Conservation (phyloP, 1,284 basidiomycete species). For the Cutaneotrichosporon mucoides region DNA sequence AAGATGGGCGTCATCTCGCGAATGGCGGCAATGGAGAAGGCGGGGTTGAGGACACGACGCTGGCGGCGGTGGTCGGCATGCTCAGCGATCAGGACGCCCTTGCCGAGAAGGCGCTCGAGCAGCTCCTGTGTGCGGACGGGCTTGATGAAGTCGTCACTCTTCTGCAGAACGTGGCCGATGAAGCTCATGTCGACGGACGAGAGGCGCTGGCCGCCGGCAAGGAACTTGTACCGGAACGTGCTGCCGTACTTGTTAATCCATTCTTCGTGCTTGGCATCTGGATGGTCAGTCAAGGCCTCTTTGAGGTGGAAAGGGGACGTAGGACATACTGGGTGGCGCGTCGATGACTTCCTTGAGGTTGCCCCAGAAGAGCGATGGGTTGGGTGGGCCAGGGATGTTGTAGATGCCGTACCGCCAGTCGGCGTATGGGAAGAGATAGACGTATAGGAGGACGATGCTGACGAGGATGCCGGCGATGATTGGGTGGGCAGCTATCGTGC, state of each 20-base stretch:
- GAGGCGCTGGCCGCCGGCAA: conserved; percentile 47
- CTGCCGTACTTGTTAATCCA: conserved; percentile 27
- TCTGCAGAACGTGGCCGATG: conserved; percentile 58
- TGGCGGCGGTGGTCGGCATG: conserved; percentile 55
- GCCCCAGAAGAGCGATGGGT: conserved; percentile 20
- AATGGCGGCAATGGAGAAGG: conserved; percentile 41
- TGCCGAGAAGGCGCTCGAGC: conserved; percentile 50
- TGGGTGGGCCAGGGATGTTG: conserved; percentile 22
- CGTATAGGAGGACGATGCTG: conserved; percentile 6
- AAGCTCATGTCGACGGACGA: conserved; percentile 38
- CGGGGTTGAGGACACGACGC: conserved; percentile 50
- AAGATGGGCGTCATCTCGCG: conserved; percentile 55
- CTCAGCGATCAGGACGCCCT: conserved; percentile 43
- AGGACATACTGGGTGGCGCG: conserved; percentile 8
- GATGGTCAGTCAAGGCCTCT: too few relatives aligned
- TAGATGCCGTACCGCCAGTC: not conserved
- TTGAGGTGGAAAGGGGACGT: too few relatives aligned
- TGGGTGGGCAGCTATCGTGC: not conserved
- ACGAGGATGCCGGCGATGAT: not conserved
- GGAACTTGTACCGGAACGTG: conserved; percentile 22
- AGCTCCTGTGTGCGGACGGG: conserved; percentile 58
- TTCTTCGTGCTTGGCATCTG: too few relatives aligned
- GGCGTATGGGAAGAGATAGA: conserved; percentile 16
- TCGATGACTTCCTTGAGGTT: conserved; percentile 18
- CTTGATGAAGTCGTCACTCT: conserved; percentile 63